Evolutionary conservation across 2,329 filamentous ascomycete species (phyloP).

Genomic region (Colletotrichum phormii): DNA sequence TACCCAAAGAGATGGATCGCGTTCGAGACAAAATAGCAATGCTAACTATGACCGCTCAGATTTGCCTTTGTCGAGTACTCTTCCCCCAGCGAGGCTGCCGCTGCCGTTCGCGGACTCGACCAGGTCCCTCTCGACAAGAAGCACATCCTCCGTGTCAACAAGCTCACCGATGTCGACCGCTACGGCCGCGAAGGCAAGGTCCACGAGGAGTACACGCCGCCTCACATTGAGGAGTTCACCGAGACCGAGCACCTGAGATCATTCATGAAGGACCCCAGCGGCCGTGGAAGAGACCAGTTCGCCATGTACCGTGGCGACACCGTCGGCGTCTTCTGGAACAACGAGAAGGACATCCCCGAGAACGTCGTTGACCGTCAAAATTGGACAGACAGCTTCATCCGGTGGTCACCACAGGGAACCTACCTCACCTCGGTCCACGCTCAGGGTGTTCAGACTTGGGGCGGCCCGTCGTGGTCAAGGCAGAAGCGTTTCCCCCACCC

Average conservation of each 20-base stretch:
- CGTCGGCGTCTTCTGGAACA: constrained; percentile 98
- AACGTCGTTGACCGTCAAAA: constrained; percentile 89
- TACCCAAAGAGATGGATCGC: neutral
- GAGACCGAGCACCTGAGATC: constrained; percentile 96
- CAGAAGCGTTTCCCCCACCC: constrained; percentile 95
- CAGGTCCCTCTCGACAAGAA: constrained; percentile 93
- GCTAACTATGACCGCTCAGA: constrained; percentile 56
- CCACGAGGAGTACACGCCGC: constrained; percentile 88
- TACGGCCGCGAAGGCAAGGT: constrained; percentile 94
- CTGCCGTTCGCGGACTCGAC: constrained; percentile 90
- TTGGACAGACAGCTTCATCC: constrained; percentile 98
- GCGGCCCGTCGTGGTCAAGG: constrained; percentile 87
- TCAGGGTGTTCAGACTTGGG: constrained; percentile 98
- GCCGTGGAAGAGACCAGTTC: constrained; percentile 92
- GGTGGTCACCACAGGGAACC: constrained; percentile 96
- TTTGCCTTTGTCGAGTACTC: constrained; percentile 98
- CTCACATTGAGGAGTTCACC: constrained; percentile 84
- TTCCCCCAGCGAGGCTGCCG: constrained; percentile 87
- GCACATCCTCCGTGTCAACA: constrained; percentile 96
- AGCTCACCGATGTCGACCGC: constrained; percentile 96
- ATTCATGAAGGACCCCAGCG: constrained; percentile 85
- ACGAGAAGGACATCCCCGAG: constrained; percentile 91
- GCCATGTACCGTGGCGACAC: constrained; percentile 92
- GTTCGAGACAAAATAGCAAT: neutral
- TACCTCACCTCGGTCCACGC: constrained; percentile 95